Percentiles rank a stretch among this genome's conserved stretches.
phyloP scores from a whole-genome alignment of 1,284 basidiomycete species.

The Athelia psychrophila region DNA sequence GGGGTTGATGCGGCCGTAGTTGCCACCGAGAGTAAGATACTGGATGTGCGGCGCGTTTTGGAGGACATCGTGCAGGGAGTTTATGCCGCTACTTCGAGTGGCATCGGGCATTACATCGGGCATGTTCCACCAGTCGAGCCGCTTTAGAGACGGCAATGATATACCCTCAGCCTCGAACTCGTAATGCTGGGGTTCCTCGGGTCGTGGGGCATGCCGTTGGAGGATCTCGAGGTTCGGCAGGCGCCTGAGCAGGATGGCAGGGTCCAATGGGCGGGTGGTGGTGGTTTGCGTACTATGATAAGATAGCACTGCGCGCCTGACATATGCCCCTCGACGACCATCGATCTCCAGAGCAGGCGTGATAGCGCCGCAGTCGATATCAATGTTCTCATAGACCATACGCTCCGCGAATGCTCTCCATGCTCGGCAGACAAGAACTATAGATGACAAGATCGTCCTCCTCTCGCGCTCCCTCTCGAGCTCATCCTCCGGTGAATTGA shows the following conservation, averaged over 20 bases:
- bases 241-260: conserved; percentile 26
- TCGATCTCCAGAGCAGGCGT: background rate
- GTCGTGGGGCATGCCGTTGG: conserved; percentile 38
- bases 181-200: conserved; percentile 18
- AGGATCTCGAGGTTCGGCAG: conserved; percentile 55
- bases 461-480: too few species aligned
- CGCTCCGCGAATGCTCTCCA: too few species aligned
- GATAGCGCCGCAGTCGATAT: too few species aligned
- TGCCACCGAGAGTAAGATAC: conserved; percentile 57
- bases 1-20: too few species aligned
- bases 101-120: too few species aligned
- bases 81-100: conserved; percentile 62
- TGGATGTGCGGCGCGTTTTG: conserved; percentile 48
- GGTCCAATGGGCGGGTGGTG: too few species aligned
- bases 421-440: too few species aligned
- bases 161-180: conserved; percentile 44
- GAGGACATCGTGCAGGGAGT: conserved; percentile 54
- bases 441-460: too few species aligned
- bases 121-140: conserved; percentile 68
- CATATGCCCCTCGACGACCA: background rate
- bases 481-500: too few species aligned
- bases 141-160: conserved; percentile 48
- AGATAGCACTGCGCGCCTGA: background rate
- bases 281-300: too few species aligned
- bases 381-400: too few species aligned